Evolutionary conservation across 345 rosid species (phyloP), one percentile per base, ranked within the genome.

Genomic region (Populus ilicifolia): DNA sequence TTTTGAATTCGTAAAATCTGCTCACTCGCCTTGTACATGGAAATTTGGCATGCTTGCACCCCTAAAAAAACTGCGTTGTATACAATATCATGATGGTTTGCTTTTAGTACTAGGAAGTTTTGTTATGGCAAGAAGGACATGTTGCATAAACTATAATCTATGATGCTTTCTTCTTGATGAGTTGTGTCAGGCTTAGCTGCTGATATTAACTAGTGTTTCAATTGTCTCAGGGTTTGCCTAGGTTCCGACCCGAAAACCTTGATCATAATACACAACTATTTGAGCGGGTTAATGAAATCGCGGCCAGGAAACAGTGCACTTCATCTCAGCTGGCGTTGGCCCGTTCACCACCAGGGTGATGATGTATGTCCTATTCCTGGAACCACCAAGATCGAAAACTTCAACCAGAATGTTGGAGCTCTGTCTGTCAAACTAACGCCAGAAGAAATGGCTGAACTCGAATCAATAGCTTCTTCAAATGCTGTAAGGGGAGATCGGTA

Each of bases 311-410:
- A 69, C 83, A 86, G 0, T 90, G 94, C 86, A 85, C 89, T 33
- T 80, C 91, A 0, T 87, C 84, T 20, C 92, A 90, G 81, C 83
- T 92, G 65, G 95, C 93, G 29, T 80, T 90, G 1, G 89, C 92
- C 21, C 90, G 84, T 90, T 41, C 94, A 90, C 79, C 90, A 85
- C 82, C 91, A 84, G 30, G 91, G 93, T 48, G 84, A 83, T 2
- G 93, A 91, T 38, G 89, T 91, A 1, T 87, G 91, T 27, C 92
- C 89, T 70, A 91, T 91, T 77, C 93, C 91, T 3, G 89, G 89
- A 76, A 89, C 92, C 43, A 88, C 90, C 33, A 88, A 86, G 84
- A 83, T 87, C 0, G 89, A 86, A 76, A 92, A 92, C 83, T 79
- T 91, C 54, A 81, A 84, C 62, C 87, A 85, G 78, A 91, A 91